Evolutionary conservation across 352 stramenopile genomes (phyloP).

Genomic region (Globisporangium echinulatum): DNA sequence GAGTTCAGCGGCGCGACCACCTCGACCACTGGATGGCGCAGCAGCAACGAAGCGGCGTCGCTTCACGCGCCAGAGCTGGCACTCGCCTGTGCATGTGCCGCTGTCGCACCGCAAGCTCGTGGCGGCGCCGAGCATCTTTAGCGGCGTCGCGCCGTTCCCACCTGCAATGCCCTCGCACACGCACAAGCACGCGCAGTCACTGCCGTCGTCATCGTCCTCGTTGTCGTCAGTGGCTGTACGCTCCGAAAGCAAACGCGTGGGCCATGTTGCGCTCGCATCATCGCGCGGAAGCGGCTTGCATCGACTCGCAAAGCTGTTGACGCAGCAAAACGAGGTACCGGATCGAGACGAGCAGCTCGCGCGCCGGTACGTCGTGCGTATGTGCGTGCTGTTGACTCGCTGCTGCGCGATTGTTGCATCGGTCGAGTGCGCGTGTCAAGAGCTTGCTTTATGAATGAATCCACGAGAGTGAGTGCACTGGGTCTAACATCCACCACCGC

Average conservation of each 20-base stretch:
- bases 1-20: not conserved
- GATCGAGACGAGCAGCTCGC: constrained; percentile 8
- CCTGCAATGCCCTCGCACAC: constrained; percentile 12
- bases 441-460: too few species aligned
- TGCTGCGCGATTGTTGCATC: too few species aligned
- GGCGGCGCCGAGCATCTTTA: constrained; percentile 37
- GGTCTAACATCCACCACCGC: too few species aligned
- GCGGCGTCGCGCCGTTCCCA: constrained; percentile 28
- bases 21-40: not conserved
- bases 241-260: constrained; percentile 1
- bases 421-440: too few species aligned
- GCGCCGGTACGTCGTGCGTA: constrained; percentile 15
- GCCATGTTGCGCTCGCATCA: not conserved
- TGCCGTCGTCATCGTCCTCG: constrained; percentile 1
- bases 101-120: constrained; percentile 62
- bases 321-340: constrained; percentile 2
- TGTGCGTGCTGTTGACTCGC: too few species aligned
- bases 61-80: constrained; percentile 36
- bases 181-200: too few species aligned
- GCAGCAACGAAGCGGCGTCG: not conserved
- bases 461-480: too few species aligned
- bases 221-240: not conserved
- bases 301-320: constrained; percentile 18
- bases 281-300: not conserved
- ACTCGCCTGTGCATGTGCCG: constrained; percentile 52